A percentile compares a stretch with the other conserved stretches of the same genome.
Evolutionary conservation across 208 protist species (phyloP).

Genomic region (Trypanosoma lewisi): DNA sequence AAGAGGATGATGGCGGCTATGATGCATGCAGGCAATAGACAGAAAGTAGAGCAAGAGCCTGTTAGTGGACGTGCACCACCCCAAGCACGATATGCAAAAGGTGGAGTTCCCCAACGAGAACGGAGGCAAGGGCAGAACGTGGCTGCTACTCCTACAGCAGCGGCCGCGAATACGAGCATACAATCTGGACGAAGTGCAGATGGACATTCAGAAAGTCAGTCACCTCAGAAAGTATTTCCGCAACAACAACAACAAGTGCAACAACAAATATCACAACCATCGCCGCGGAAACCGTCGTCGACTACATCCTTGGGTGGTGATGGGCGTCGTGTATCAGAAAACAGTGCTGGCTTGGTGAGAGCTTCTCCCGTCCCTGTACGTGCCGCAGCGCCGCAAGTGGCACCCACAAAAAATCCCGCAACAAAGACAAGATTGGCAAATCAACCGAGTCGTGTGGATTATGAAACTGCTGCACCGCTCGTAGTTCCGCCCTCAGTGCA

Average conservation of each 20-base stretch:
- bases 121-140: not conserved
- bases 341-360: not conserved
- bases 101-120: not conserved
- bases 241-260: slow-evolving; percentile 13
- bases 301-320: not conserved
- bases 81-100: not conserved
- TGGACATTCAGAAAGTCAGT: not conserved
- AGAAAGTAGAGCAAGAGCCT: not conserved
- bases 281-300: not conserved
- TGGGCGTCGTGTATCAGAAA: not conserved
- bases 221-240: not conserved
- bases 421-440: slow-evolving; percentile 4
- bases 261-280: not conserved
- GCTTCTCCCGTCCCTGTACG: no score
- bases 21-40: not conserved
- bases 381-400: no score
- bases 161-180: not conserved
- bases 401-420: no score
- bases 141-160: not conserved
- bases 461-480: slow-evolving; percentile 7
- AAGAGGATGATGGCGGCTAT: not conserved
- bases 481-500: slow-evolving; percentile 22
- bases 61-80: not conserved
- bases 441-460: slow-evolving; percentile 10
- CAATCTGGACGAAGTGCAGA: not conserved